Conservation (phyloP, 257 asterid species). For the Linaria vulgaris region DNA sequence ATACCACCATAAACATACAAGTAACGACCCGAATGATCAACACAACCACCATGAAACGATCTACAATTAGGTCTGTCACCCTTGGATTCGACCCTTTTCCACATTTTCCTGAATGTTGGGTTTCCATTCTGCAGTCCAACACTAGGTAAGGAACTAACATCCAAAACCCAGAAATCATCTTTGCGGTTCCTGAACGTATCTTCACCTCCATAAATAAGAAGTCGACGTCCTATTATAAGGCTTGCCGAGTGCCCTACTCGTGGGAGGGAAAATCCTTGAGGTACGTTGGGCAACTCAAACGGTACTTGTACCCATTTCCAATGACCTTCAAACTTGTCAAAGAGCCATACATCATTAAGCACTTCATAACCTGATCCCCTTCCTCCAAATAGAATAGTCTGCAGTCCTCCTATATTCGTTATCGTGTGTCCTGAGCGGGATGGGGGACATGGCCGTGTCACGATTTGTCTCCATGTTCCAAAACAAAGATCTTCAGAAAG, state of each 20-base stretch:
- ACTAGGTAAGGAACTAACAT: conserved; percentile 40
- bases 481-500: conserved; percentile 54
- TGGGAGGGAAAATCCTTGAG: conserved; percentile 66
- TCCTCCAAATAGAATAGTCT: conserved; percentile 75
- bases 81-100: conserved; percentile 56
- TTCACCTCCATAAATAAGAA: conserved; percentile 88
- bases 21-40: conserved; percentile 66
- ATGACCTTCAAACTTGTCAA: conserved; percentile 44
- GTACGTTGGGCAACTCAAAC: conserved; percentile 51
- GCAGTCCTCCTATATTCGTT: conserved; percentile 55
- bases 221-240: conserved; percentile 65
- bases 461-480: conserved; percentile 70
- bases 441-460: conserved; percentile 56
- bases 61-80: conserved; percentile 64
- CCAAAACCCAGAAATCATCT: conserved; percentile 85
- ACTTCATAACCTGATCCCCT: conserved; percentile 75
- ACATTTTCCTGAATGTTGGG: conserved; percentile 40
- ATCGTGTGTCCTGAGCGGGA: conserved; percentile 89
- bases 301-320: conserved; percentile 63
- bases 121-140: conserved; percentile 29
- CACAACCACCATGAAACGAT: conserved; percentile 87
- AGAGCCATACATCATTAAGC: conserved; percentile 72
- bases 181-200: conserved; percentile 68
- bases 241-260: conserved; percentile 93
- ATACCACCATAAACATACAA: conserved; percentile 87